Conservation (phyloP, 345 rosid genomes). For the Garcia nutans region DNA sequence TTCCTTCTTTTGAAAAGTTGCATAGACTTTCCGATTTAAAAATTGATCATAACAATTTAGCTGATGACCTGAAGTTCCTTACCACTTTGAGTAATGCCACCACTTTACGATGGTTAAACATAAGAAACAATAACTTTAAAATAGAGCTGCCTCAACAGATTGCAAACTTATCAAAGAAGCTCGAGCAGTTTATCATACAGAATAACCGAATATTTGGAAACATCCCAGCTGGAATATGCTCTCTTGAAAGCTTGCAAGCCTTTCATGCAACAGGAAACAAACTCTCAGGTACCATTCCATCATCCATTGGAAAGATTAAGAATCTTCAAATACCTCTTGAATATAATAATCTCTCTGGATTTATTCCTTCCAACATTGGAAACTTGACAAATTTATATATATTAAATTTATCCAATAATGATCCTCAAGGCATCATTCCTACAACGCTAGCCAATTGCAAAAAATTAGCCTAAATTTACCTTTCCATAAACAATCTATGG, state of each 20-base stretch:
- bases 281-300: slow-evolving; percentile 13
- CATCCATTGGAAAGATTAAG: slow-evolving; percentile 1
- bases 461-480: background rate
- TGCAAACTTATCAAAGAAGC: slow-evolving; percentile 12
- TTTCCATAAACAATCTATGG: slow-evolving; percentile 21
- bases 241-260: background rate
- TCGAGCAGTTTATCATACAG: background rate
- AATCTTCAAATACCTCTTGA: background rate
- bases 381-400: too few relatives aligned
- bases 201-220: background rate
- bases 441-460: background rate
- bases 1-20: background rate
- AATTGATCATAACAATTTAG: background rate
- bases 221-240: slow-evolving; percentile 1
- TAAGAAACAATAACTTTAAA: background rate
- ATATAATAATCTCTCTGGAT: background rate
- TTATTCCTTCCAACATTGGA: too few relatives aligned
- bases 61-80: background rate
- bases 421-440: too few relatives aligned
- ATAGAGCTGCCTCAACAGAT: slow-evolving; percentile 25
- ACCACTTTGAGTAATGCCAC: background rate
- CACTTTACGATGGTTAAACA: background rate
- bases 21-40: too few relatives aligned
- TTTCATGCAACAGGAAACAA: background rate
- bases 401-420: too few relatives aligned